Conservation (phyloP, 257 asterid species). For the Lithospermum erythrorhizon region DNA sequence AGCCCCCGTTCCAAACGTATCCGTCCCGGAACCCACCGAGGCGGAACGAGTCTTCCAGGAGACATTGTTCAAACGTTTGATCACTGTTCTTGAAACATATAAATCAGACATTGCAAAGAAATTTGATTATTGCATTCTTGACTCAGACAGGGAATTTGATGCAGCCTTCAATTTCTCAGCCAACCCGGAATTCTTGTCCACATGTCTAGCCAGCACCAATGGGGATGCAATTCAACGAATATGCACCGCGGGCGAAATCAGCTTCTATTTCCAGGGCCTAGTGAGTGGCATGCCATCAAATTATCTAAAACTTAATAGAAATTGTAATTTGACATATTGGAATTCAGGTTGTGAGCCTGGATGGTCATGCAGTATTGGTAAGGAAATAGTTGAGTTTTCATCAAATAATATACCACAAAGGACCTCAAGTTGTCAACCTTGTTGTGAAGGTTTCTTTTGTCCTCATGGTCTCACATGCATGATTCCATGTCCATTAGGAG, state of each 20-base stretch:
- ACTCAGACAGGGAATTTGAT: constrained; percentile 73
- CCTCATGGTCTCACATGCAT: constrained; percentile 98
- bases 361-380: constrained; percentile 70
- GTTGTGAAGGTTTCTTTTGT: constrained; percentile 95
- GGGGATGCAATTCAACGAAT: constrained; percentile 68
- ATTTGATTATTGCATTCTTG: constrained; percentile 53
- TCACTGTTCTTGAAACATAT: constrained; percentile 39
- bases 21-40: constrained; percentile 17
- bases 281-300: constrained; percentile 26
- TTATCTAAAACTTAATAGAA: constrained; percentile 59
- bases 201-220: constrained; percentile 37
- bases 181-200: constrained; percentile 46
- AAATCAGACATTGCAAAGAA: constrained; percentile 32
- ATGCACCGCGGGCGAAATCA: constrained; percentile 88
- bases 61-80: constrained; percentile 40
- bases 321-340: constrained; percentile 84
- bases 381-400: constrained; percentile 45
- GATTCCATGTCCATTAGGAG: constrained; percentile 96
- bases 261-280: constrained; percentile 39
- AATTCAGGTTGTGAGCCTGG: constrained; percentile 89
- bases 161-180: constrained; percentile 69
- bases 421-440: constrained; percentile 46
- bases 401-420: constrained; percentile 55
- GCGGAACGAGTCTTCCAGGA: constrained; percentile 40
- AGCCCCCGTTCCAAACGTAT: too few species aligned